Base-by-base conservation (phyloP, 148 eudicot species). In the Tetragonia tetragonoides region DNA sequence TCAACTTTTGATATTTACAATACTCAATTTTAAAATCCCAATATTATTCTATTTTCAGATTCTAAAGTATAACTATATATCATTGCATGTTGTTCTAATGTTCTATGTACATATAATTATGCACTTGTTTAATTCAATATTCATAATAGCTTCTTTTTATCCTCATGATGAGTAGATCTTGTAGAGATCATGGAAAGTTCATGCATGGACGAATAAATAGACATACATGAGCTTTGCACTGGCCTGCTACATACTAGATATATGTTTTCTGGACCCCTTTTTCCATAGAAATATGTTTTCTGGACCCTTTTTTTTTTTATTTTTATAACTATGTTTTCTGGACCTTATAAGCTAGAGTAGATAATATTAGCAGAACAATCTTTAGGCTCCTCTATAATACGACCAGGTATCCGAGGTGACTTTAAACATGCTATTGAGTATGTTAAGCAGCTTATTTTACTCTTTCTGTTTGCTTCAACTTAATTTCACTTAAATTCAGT, bases 151-250 rank as follows among this genome's bases (percentile, higher is more conserved):
- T 44, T 44, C 9, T 44, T 44, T 44, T 5, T 44, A 24, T 63
- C 69, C 69, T 68, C 51, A 68, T 68, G 24, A 24, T 17, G 37
- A 44, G 34, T 49, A 24, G 20, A 70, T 17, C n/a, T 47, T 49
- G 53, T 14, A 49, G 59, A 24, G 73, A 46, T 70, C 73, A 70
- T 70, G 57, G n/a, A 70, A 70, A 70, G 59, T 70, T 47, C 39
- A 49, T 70, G 73, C 73, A 70, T 70, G 53, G 28, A 23, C 73
- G n/a, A 70, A 23, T 23, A 40, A 23, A 44, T 70, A 70, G 21
- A 70, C 18, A 5, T 57, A 18, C 62, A 57, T 57, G 62, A 57
- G 62, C 21, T 57, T 57, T 57, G 21, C 6, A 3, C 16, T 54
- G 18, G 59, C 15, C 11, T 15, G 4, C 15, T 14, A 10, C 51